These are phyloP conservation scores for Ensete glaucum DNA, from an alignment of 176 grass and related monocot species.

Conservation along the genomic window DNA sequence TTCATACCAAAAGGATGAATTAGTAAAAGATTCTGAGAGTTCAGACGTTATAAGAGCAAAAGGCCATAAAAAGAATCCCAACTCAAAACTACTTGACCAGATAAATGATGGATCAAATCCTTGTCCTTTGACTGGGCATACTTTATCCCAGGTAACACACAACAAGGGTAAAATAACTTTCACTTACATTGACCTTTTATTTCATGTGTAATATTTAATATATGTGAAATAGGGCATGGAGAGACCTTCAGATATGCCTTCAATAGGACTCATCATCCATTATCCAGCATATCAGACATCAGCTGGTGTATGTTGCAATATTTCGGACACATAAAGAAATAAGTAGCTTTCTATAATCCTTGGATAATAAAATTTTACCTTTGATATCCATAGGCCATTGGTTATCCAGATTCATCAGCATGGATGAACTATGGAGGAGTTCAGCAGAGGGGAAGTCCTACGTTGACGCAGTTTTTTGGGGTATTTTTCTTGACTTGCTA, in stretches of 20 bases:
- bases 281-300: neutral
- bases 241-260: neutral
- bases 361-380: neutral
- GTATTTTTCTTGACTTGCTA: neutral
- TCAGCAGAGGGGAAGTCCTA: neutral
- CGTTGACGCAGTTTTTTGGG: neutral
- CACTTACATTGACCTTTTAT: neutral
- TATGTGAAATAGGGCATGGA: neutral
- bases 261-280: neutral
- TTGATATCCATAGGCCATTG: neutral
- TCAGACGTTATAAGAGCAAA: neutral
- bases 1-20: slow-evolving; percentile 17
- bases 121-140: neutral
- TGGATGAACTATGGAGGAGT: neutral
- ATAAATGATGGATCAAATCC: neutral
- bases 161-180: neutral
- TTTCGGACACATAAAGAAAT: neutral
- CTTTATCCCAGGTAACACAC: neutral
- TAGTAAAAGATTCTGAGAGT: slow-evolving; percentile 10
- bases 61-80: neutral
- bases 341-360: neutral
- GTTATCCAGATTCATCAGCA: neutral
- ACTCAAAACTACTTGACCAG: neutral
- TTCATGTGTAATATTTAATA: neutral
- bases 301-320: slow-evolving; percentile 2